A percentile compares a stretch with the other conserved stretches of the same genome.
Conservation (phyloP, 805 yeast species). For the Dipodascus geniculatus region DNA sequence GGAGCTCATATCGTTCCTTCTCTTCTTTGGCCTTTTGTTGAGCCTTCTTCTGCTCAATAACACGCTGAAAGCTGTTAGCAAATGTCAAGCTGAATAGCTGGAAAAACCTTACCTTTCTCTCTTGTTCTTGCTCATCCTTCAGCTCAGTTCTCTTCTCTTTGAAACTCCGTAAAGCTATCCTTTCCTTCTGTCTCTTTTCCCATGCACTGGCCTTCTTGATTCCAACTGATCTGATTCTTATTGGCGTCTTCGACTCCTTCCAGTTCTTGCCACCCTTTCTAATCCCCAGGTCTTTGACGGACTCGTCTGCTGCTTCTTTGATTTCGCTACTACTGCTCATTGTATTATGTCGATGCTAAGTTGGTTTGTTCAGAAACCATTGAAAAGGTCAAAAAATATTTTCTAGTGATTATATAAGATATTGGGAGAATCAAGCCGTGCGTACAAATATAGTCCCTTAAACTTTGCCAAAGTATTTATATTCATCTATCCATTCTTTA, state of each 20-base stretch:
- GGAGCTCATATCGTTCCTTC: slow-evolving; percentile 70
- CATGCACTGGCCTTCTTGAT: slow-evolving; percentile 43
- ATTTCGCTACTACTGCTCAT: neutral
- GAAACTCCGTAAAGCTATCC: slow-evolving; percentile 50
- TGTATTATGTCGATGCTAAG: no score
- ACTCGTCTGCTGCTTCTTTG: neutral
- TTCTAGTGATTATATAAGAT: neutral
- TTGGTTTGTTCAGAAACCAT: neutral
- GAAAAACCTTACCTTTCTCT: slow-evolving; percentile 40
- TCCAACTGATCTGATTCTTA: slow-evolving; percentile 30
- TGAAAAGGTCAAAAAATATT: neutral
- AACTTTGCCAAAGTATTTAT: slow-evolving; percentile 12
- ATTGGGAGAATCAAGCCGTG: neutral
- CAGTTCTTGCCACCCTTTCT: slow-evolving; percentile 13
- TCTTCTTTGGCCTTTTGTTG: slow-evolving; percentile 76
- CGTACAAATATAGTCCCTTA: neutral
- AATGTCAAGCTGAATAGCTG: slow-evolving; percentile 8
- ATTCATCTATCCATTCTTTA: slow-evolving; percentile 19
- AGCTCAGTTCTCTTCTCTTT: slow-evolving; percentile 60
- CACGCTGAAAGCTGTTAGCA: no score
- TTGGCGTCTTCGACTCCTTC: slow-evolving; percentile 26
- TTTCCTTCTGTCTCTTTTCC: slow-evolving; percentile 55
- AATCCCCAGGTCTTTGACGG: neutral
- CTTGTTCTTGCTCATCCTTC: slow-evolving; percentile 65
- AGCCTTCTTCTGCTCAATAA: slow-evolving; percentile 35